phyloP scores from a whole-genome alignment of 306 rosid species.

The Dalbergia cochinchinensis region DNA sequence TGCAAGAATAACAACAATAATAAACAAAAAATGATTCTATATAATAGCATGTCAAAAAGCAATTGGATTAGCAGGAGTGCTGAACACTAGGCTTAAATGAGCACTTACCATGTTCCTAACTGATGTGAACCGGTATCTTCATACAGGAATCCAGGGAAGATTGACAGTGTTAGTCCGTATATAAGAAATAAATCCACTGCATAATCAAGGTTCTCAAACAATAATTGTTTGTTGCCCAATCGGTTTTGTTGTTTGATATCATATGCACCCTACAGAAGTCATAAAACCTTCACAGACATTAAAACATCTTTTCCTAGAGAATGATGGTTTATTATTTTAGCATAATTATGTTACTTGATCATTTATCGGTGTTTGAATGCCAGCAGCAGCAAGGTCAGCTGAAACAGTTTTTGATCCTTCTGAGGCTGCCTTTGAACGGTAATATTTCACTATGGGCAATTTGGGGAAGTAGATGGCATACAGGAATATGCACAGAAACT shows the following conservation, averaged over 20 bases:
- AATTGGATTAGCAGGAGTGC: not conserved
- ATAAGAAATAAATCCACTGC: slow-evolving; percentile 59
- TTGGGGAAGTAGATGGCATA: slow-evolving; percentile 73
- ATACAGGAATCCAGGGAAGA: slow-evolving; percentile 82
- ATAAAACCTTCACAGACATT: not conserved
- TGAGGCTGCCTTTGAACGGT: slow-evolving; percentile 77
- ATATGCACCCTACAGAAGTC: slow-evolving; percentile 49
- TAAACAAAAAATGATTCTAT: not conserved
- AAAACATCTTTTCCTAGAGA: not conserved
- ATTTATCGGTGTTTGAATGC: slow-evolving; percentile 48
- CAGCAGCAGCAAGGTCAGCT: slow-evolving; percentile 84
- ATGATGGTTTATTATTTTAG: not conserved
- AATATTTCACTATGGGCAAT: slow-evolving; percentile 74
- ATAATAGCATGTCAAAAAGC: not conserved
- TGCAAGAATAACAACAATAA: too few relatives aligned
- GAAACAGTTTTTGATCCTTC: slow-evolving; percentile 87
- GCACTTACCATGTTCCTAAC: slow-evolving; percentile 70
- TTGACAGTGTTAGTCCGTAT: slow-evolving; percentile 74
- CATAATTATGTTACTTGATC: slow-evolving; percentile 48
- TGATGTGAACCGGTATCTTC: slow-evolving; percentile 80
- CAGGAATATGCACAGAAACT: slow-evolving; percentile 68
- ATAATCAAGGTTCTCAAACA: slow-evolving; percentile 64
- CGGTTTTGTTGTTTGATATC: slow-evolving; percentile 46
- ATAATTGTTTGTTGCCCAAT: slow-evolving; percentile 58
- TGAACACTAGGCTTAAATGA: not conserved